Evolutionary conservation across 768 basidiomycete genomes (phyloP).

Genomic region (Rhodocollybia butyracea): DNA sequence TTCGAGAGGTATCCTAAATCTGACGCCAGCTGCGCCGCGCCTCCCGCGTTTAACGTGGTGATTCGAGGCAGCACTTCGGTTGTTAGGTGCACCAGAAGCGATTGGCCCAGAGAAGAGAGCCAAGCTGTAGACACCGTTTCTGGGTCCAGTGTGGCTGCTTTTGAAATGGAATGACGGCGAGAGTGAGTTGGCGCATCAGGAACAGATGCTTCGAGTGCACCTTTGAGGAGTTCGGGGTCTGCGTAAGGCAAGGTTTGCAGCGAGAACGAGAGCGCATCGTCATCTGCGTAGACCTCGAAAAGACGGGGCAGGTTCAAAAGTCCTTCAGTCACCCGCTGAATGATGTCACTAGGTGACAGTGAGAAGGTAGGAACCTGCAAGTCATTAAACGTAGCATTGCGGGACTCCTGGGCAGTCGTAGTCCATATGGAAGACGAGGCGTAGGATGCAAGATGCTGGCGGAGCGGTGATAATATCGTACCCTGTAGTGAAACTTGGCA

Average conservation of each 20-base stretch:
- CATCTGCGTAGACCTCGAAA: constrained; percentile 92
- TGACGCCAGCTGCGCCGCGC: constrained; percentile 79
- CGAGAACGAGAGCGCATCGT: constrained; percentile 88
- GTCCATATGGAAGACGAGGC: constrained; percentile 67
- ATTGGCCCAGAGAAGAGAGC: constrained; percentile 86
- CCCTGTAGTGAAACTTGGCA: constrained; percentile 78
- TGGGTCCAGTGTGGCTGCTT: constrained; percentile 44
- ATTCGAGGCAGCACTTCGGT: constrained; percentile 69
- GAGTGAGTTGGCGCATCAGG: constrained; percentile 33
- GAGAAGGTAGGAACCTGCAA: constrained; percentile 89
- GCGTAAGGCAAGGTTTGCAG: constrained; percentile 77
- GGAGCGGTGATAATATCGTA: constrained; percentile 82
- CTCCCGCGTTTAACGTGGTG: constrained; percentile 53
- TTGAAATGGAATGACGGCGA: constrained; percentile 38
- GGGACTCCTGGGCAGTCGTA: constrained; percentile 43
- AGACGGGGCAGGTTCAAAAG: constrained; percentile 88
- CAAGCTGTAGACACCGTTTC: constrained; percentile 87
- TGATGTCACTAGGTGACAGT: constrained; percentile 82
- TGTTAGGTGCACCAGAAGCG: constrained; percentile 74
- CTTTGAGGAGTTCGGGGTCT: constrained; percentile 51
- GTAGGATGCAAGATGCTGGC: constrained; percentile 70
- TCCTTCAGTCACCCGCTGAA: constrained; percentile 91
- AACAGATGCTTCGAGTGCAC: constrained; percentile 36
- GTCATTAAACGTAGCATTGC: constrained; percentile 43
- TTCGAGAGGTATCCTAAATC: constrained; percentile 91